Percentiles rank a stretch among this genome's conserved stretches.
Evolutionary conservation across 176 grass and related monocot genomes (phyloP).

Genomic region (Carex cristatella): DNA sequence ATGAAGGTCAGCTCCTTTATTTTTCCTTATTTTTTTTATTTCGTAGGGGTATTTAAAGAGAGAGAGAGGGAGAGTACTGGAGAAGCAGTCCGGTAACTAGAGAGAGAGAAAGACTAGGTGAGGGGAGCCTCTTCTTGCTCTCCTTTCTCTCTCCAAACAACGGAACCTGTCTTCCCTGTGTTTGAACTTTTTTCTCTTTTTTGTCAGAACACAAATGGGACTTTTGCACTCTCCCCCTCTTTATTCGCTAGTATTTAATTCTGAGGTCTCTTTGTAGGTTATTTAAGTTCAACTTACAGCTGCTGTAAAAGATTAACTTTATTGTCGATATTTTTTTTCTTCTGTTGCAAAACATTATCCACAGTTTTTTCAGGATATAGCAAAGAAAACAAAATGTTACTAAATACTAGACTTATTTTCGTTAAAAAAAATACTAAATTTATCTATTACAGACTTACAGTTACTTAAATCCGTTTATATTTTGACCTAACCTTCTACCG

Average conservation of each 20-base stretch:
- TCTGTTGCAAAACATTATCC: neutral
- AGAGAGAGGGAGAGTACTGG: neutral
- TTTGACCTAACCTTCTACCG: neutral
- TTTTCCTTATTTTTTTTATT: neutral
- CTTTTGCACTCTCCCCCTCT: neutral
- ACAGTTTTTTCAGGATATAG: neutral
- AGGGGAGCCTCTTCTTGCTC: neutral
- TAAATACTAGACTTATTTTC: neutral
- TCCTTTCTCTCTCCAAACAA: slow-evolving; percentile 8
- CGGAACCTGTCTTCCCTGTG: slow-evolving; percentile 16
- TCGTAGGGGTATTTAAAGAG: slow-evolving; percentile 11
- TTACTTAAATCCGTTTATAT: neutral
- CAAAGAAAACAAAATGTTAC: neutral
- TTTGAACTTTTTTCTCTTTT: slow-evolving; percentile 22
- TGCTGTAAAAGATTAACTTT: neutral
- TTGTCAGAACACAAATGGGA: neutral
- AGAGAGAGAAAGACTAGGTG: neutral
- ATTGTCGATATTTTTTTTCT: neutral
- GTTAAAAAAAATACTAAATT: neutral
- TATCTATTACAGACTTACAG: neutral
- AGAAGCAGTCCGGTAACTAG: neutral
- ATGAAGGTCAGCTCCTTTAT: slow-evolving; percentile 17
- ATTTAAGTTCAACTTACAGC: no score
- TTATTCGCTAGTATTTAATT: neutral
- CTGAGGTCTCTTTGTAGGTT: neutral